These are phyloP conservation scores for Lanzia echinophila DNA, from an alignment of 2,329 filamentous ascomycete species.

Conservation along the genomic window DNA sequence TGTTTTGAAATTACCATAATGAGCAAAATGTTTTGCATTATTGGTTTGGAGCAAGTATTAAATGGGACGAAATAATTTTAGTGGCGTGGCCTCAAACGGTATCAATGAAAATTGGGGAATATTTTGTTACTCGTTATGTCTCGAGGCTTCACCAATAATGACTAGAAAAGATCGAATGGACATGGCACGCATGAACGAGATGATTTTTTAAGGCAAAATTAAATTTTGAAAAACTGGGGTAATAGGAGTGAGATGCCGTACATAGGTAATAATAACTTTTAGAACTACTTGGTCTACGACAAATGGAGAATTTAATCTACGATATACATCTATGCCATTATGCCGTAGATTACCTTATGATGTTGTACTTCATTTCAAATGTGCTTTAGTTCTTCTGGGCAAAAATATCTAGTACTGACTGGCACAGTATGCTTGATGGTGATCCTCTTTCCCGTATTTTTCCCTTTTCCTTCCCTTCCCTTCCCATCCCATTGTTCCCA, in stretches of 20 bases:
- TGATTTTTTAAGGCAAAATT: not conserved
- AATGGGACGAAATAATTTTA: not conserved
- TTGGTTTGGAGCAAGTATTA: not conserved
- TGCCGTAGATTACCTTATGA: too few relatives aligned
- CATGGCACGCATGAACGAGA: not conserved
- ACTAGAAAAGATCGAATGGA: constrained; percentile 4
- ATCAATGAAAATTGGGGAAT: not conserved
- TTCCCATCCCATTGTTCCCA: too few relatives aligned
- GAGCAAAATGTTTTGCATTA: not conserved
- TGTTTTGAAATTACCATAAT: not conserved
- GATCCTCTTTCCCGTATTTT: too few relatives aligned
- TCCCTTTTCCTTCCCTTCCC: too few relatives aligned
- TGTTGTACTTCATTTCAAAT: too few relatives aligned
- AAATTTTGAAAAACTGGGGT: not conserved
- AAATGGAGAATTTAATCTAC: too few relatives aligned
- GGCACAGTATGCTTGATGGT: too few relatives aligned
- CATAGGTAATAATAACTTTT: too few relatives aligned
- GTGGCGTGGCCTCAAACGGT: not conserved
- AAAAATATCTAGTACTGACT: not conserved
- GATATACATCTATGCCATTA: too few relatives aligned
- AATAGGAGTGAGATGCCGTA: too few relatives aligned
- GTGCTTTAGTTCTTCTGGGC: too few relatives aligned
- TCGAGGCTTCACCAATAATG: not conserved
- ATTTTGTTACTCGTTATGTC: constrained; percentile 8
- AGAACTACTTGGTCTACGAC: too few relatives aligned